Conservation (phyloP, 106 monocot genomes). For the Platanthera guangdongensis region DNA sequence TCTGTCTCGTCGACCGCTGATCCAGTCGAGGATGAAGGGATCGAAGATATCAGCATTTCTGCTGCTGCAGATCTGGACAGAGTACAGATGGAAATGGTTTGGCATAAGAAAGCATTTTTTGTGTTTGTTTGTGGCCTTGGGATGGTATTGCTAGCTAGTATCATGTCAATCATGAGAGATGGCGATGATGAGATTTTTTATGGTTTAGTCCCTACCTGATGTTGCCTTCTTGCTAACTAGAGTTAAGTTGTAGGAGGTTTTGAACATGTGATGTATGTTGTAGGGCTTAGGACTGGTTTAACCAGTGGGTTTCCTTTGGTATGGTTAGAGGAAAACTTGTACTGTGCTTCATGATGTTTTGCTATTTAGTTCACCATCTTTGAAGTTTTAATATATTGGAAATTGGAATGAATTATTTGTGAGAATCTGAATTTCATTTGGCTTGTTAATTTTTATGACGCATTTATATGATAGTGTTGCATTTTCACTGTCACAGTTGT, state of each 20-base stretch:
- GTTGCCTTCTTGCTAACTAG: background rate
- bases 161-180: slow-evolving; percentile 12
- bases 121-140: slow-evolving; percentile 23
- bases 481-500: too few relatives aligned
- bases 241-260: background rate
- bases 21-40: slow-evolving; percentile 12
- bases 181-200: slow-evolving; percentile 21
- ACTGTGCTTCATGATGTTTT: background rate
- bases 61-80: background rate
- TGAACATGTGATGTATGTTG: background rate
- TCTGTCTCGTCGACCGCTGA: slow-evolving; percentile 65
- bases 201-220: slow-evolving; percentile 51
- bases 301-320: background rate
- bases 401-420: background rate
- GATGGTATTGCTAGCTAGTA: slow-evolving; percentile 21
- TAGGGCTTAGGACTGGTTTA: background rate
- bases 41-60: slow-evolving; percentile 1
- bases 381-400: background rate
- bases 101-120: slow-evolving; percentile 3
- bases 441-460: too few relatives aligned
- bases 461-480: too few relatives aligned
- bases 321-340: background rate
- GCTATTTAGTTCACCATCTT: background rate
- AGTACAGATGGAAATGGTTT: background rate
- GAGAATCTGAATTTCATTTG: background rate